Evolutionary conservation across 2,329 filamentous ascomycete genomes (phyloP).

Genomic region (Hymenoscyphus repandus): DNA sequence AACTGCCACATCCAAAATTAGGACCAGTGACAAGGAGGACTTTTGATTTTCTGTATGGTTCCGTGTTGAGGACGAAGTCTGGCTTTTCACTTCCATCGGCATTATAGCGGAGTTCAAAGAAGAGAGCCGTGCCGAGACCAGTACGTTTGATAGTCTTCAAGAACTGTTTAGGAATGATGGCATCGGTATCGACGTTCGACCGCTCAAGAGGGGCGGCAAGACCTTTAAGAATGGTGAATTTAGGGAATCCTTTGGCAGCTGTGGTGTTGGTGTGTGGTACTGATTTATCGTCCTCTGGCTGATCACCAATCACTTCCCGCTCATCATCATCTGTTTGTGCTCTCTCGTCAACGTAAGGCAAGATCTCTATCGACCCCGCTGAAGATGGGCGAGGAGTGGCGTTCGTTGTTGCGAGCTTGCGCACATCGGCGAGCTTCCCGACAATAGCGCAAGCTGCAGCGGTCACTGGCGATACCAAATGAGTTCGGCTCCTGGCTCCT

Average conservation of each 20-base stretch:
- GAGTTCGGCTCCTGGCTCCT: slow-evolving; percentile 84
- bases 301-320: slow-evolving; percentile 48
- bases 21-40: slow-evolving; percentile 86
- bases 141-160: slow-evolving; percentile 99
- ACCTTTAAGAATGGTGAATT: slow-evolving; percentile 79
- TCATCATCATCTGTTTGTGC: slow-evolving; percentile 47
- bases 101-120: slow-evolving; percentile 77
- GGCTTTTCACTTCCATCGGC: slow-evolving; percentile 68
- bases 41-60: slow-evolving; percentile 77
- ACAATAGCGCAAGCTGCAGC: slow-evolving; percentile 85
- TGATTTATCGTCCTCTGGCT: slow-evolving; percentile 54
- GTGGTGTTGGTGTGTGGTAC: slow-evolving; percentile 59
- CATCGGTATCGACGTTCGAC: slow-evolving; percentile 95
- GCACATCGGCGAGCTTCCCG: slow-evolving; percentile 87
- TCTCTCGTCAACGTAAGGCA: slow-evolving; percentile 49
- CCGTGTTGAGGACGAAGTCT: slow-evolving; percentile 84
- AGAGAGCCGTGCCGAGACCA: slow-evolving; percentile 81
- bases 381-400: slow-evolving; percentile 20
- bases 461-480: slow-evolving; percentile 96
- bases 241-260: slow-evolving; percentile 64
- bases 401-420: slow-evolving; percentile 65
- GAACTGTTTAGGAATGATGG: slow-evolving; percentile 99
- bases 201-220: slow-evolving; percentile 83
- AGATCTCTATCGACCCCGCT: slow-evolving; percentile 26
- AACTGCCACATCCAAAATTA: slow-evolving; percentile 94